A percentile compares a stretch with the other conserved stretches of the same genome.
Conservation (phyloP, 345 rosid species). For the Arabidopsis thaliana region TAIR10.1 NC_003076.8:23714001-23714500, state of each 20-base stretch:
- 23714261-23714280: constrained; percentile 47
- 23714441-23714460: constrained; percentile 41
- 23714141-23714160: constrained; percentile 44
- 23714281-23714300: constrained; percentile 45
- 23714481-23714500: constrained; percentile 52
- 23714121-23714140: constrained; percentile 38
- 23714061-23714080: constrained; percentile 3
- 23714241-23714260: constrained; percentile 50
- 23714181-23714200: constrained; percentile 50
- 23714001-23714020: constrained; percentile 67
- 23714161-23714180: constrained; percentile 51
- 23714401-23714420: constrained; percentile 7
- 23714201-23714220: constrained; percentile 48
- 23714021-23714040: constrained; percentile 59
- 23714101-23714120: not conserved
- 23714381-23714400: not conserved
- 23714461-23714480: constrained; percentile 50
- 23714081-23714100: constrained; percentile 11
- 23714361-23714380: constrained; percentile 29
- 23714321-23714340: constrained; percentile 35
- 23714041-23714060: constrained; percentile 30
- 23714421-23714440: constrained; percentile 1
- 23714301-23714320: constrained; percentile 41
- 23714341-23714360: constrained; percentile 30
- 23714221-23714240: constrained; percentile 44